Base-by-base conservation (phyloP, 2,329 filamentous ascomycete species). In the Fusarium algeriense region DNA sequence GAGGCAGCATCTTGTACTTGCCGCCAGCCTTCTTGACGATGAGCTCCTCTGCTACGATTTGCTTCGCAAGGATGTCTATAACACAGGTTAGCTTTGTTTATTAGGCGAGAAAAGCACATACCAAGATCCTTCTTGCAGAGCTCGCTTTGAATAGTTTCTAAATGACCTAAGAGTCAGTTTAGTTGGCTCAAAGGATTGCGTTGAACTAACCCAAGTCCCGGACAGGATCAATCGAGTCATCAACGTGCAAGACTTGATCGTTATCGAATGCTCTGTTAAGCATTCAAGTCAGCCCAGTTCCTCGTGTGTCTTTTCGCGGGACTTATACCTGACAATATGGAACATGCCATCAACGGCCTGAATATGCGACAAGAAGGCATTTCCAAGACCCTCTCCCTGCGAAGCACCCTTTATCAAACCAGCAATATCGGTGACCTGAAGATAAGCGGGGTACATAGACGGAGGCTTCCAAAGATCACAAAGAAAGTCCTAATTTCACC, bases 281-380 rank as follows among this genome's bases (percentile, higher is more conserved):
- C 9, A 19, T 1, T 7, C 38, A 6, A n/a, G 23, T 76, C 14
- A 73, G 58, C n/a, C 11, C 11, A 26, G 6, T 0, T 4, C 4
- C 0, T 7, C 4, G 3, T 11, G 14, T 4, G 0, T 19, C 6
- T 28, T 2, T 37, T 40, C 6, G 9, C 19, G 26, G 35, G 28
- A 58, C 23, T 4, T 41, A 2, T 76, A 81, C 80, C 82, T 79
- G 41, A 84, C 83, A 71, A 84, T 80, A 65, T 84, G 83, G 71
- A 80, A 84, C 76, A 84, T 83, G 70, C 83, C 83, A 43, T 84
- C 83, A 5, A 84, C 83, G 2, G 83, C 83, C 62, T 84, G 83
- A 35, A 84, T 84, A 67, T 84, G 82, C 17, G 81, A 83, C 17
- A 84, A 64, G 70, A 84, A 84, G 4, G 82, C 82, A 69, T 84